Evolutionary conservation across 2,329 filamentous ascomycete species (phyloP), one percentile per base, ranked within the genome.

Genomic region (Paecilomyces dactylethromorphus): DNA sequence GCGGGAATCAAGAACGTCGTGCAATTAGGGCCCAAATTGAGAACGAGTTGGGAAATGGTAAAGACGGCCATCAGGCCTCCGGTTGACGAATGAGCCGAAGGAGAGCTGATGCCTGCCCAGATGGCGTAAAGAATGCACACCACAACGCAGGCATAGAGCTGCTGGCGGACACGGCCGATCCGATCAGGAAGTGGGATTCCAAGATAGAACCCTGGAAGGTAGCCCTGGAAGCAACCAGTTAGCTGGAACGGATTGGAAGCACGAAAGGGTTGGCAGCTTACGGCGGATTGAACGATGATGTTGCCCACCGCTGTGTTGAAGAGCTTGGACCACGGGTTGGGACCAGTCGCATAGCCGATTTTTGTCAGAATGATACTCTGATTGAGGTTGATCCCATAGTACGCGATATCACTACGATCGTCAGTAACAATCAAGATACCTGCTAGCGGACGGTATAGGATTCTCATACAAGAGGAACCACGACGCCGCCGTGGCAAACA

Each of bases 1-100:
- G 82, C 83, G 1, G 84, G 82, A 33, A 86, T 80, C 56, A 86
- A 81, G 63, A 87, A 86, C 0, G 84, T 87, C 11, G 85, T 78
- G 0, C 81, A 83, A 66, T 86, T 86, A 56, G 82, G 82, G 12
- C 83, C 68, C 13, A 70, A 62, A 35, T 65, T 59, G 59, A 69
- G 60, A 59, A 72, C 61, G 29, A 69, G 64, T 39, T 68, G 67
- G 49, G 68, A 72, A 7, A 73, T 65, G 53, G 33, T 39, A 39
- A 71, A 65, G n/a, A 71, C 61, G 3, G 65, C 63, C 58, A 71
- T 67, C 35, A 68, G 59, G 1, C 64, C 65, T n/a, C 58, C 65
- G 5, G 67, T 68, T 13, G 63, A 64, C 33, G 67, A 62, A 51
- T 68, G 62, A n/a, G 60, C 58, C 21, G 45, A 53, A 10, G 60